Base-by-base conservation (phyloP, 2,329 filamentous ascomycete species). In the Aspergillus sp. region DNA sequence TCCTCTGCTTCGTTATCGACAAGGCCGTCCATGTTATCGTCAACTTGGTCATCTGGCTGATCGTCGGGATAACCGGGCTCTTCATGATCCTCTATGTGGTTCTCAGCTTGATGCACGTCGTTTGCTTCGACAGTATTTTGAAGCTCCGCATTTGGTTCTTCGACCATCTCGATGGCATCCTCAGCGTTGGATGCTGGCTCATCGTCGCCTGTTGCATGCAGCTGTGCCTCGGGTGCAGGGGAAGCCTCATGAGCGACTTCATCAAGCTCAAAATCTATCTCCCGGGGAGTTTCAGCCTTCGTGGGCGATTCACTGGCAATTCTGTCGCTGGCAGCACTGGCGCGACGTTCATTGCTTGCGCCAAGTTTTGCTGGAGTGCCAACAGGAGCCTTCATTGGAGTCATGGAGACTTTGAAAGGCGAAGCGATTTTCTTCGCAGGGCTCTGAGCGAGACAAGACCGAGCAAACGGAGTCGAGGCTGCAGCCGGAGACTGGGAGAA, bases 361-460 rank as follows among this genome's bases (percentile, higher is more conserved):
- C n/a, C n/a, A n/a, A n/a, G n/a, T n/a, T n/a, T n/a, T n/a, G n/a
- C n/a, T n/a, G n/a, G n/a, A n/a, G n/a, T n/a, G 19, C 19, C 19
- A 10, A 10, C 19, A 2, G 45, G 34, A 8, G 37, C 31, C 27
- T 40, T 48, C 8, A 34, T 34, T 2, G 41, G 40, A 8, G 45
- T 39, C 2, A 52, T 32, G 10, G 49, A 51, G 19, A 40, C 47
- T 30, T 63, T 66, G 33, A 58, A 57, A 0, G 63, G 59, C 4
- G 61, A 61, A 6, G 49, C 45, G 15, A 61, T 51, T 29, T 61
- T 58, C 37, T 63, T 63, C 2, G 65, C 63, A 5, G 66, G 65
- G 30, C 61, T 66, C 39, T 62, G 55, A 11, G 68, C 48, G 5
- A 66, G 41, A 8, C 59, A 62, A 8, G 45, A 33, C 33, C 54